Conservation (phyloP, 225 moss, liverwort and hornwort species). For the Polytrichum formosum region DNA sequence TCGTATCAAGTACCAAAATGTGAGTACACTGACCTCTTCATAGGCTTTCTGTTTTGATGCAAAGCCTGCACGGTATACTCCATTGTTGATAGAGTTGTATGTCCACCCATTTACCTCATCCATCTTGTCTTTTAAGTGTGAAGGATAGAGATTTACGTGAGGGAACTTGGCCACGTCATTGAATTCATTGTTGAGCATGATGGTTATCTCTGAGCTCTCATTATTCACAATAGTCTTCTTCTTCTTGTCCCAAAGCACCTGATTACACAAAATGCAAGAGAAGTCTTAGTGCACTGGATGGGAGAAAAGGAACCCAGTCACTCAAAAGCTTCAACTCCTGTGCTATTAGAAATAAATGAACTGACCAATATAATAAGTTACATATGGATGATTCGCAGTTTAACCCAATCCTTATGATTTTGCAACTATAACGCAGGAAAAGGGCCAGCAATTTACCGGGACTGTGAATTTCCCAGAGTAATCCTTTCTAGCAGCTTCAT, state of each 20-base stretch:
- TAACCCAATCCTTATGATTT: too few relatives aligned
- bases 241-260: slow-evolving; percentile 20
- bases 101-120: slow-evolving; percentile 18
- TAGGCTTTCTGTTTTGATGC: slow-evolving; percentile 22
- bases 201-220: slow-evolving; percentile 21
- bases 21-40: background rate
- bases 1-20: too few relatives aligned
- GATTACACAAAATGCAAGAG: background rate
- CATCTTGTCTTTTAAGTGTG: slow-evolving; percentile 7
- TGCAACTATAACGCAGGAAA: too few relatives aligned
- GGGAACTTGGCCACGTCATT: slow-evolving; percentile 15
- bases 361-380: too few relatives aligned
- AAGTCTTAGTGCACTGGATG: too few relatives aligned
- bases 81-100: slow-evolving; percentile 21
- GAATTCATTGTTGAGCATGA: slow-evolving; percentile 19
- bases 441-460: background rate
- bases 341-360: too few relatives aligned
- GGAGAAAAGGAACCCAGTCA: too few relatives aligned
- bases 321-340: too few relatives aligned
- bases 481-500: slow-evolving; percentile 7
- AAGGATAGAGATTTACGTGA: slow-evolving; percentile 10
- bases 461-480: slow-evolving; percentile 19
- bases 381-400: too few relatives aligned
- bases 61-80: slow-evolving; percentile 20
- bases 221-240: slow-evolving; percentile 23